A percentile compares a stretch with the other conserved stretches of the same genome.
Conservation (phyloP, 306 rosid species). For the Ochetophila trinervis region DNA sequence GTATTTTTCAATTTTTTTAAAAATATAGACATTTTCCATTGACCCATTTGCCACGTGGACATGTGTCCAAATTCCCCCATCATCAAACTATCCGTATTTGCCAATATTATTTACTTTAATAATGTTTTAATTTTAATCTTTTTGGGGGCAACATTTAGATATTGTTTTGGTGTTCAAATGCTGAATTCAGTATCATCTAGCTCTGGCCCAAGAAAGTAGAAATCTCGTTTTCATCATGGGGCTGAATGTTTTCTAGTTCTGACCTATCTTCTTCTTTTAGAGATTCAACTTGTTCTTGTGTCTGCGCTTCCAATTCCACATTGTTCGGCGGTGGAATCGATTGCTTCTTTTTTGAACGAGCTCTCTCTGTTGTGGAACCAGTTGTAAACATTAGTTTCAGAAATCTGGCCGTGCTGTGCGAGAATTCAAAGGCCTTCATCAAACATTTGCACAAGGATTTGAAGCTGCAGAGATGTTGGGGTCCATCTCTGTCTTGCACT, state of each 20-base stretch:
- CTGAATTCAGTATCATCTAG: too few relatives aligned
- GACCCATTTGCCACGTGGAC: too few relatives aligned
- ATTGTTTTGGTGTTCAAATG: too few relatives aligned
- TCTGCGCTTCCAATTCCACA: slow-evolving; percentile 38
- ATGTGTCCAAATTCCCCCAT: too few relatives aligned
- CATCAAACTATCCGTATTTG: too few relatives aligned
- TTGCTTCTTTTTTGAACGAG: slow-evolving; percentile 78
- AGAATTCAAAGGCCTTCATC: slow-evolving; percentile 74
- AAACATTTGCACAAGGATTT: slow-evolving; percentile 59
- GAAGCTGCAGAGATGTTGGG: slow-evolving; percentile 64
- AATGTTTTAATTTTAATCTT: too few relatives aligned
- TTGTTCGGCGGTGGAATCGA: slow-evolving; percentile 23
- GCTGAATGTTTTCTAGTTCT: slow-evolving; percentile 23
- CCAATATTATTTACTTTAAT: too few relatives aligned
- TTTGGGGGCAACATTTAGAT: too few relatives aligned
- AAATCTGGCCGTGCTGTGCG: slow-evolving; percentile 61
- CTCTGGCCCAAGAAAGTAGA: too few relatives aligned
- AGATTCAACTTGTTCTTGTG: slow-evolving; percentile 45
- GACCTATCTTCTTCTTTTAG: slow-evolving; percentile 52
- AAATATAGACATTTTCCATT: too few relatives aligned
- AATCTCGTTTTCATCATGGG: slow-evolving; percentile 32
- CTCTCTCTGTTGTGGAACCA: slow-evolving; percentile 87
- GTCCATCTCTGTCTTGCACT: slow-evolving; percentile 75
- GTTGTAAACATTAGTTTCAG: slow-evolving; percentile 81
- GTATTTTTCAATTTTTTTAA: too few relatives aligned